A percentile compares a stretch with the other conserved stretches of the same genome.
These are phyloP conservation scores for Globisporangium nagaii DNA, from an alignment of 352 stramenopile species.

Conservation along the genomic window DNA sequence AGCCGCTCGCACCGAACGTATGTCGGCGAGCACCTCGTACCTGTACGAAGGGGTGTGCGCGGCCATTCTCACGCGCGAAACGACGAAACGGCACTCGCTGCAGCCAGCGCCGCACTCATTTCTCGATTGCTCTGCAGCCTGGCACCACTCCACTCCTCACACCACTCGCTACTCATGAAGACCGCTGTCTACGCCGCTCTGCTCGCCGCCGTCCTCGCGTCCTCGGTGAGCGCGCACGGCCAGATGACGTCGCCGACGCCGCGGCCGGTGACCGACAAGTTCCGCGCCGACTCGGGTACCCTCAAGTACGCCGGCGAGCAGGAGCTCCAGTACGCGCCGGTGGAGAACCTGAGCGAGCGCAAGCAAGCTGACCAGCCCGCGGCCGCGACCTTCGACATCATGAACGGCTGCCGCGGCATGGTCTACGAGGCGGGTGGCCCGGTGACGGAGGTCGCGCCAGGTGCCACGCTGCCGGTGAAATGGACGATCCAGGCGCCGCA, in stretches of 20 bases:
- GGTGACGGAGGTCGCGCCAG: slow-evolving; percentile 33
- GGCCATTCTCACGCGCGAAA: no score
- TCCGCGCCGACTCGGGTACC: slow-evolving; percentile 29
- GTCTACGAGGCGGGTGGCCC: slow-evolving; percentile 40
- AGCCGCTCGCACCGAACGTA: no score
- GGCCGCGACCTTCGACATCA: slow-evolving; percentile 46
- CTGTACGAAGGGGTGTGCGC: no score
- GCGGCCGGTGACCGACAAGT: slow-evolving; percentile 23
- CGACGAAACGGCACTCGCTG: no score
- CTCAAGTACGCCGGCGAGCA: slow-evolving; percentile 39
- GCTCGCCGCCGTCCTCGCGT: no score
- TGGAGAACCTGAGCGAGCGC: slow-evolving; percentile 44
- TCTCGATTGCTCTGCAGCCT: no score
- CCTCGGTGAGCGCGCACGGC: slow-evolving; percentile 17
- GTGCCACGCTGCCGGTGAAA: slow-evolving; percentile 33
- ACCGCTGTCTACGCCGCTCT: no score
- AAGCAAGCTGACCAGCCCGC: slow-evolving; percentile 33
- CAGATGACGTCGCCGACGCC: slow-evolving; percentile 16
- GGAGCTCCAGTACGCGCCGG: slow-evolving; percentile 40
- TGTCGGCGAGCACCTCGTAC: no score
- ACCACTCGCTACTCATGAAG: no score
- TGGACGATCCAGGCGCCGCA: slow-evolving; percentile 55
- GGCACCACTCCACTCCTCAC: no score
- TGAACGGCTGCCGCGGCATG: slow-evolving; percentile 52
- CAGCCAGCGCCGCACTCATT: no score